Percentiles rank a stretch among this genome's conserved stretches.
Conservation (phyloP, 2,329 filamentous ascomycete genomes). For the Fusarium coicis region DNA sequence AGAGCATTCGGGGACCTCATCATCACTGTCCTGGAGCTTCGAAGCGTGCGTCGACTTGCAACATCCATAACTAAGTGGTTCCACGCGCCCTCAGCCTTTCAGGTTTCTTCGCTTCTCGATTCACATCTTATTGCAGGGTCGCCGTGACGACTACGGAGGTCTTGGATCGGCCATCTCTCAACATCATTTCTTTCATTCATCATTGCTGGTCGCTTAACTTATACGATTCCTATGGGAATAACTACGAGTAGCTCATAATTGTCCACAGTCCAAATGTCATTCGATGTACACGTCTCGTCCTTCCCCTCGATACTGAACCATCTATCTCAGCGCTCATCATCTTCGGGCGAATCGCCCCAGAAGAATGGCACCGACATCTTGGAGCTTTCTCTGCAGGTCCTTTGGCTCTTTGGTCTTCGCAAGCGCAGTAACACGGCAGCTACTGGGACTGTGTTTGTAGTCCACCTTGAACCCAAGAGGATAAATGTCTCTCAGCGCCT, state of each 20-base stretch:
- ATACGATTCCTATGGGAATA: no score
- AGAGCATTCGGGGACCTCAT: neutral
- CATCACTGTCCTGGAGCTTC: neutral
- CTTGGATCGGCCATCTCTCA: neutral
- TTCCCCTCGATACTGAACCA: rapidly evolving
- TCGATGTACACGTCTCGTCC: rapidly evolving
- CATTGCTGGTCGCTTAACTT: neutral
- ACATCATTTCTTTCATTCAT: neutral
- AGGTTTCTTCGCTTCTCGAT: neutral
- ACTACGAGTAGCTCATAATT: neutral
- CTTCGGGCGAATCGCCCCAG: neutral
- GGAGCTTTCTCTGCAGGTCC: neutral
- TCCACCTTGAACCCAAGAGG: neutral
- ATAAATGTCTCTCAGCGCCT: neutral
- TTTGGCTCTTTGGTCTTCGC: neutral
- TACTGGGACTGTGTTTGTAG: neutral
- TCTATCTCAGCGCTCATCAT: neutral
- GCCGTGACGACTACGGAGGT: neutral
- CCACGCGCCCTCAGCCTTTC: no score
- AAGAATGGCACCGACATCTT: neutral
- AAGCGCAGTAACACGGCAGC: neutral
- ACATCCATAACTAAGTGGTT: no score
- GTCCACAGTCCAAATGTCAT: rapidly evolving
- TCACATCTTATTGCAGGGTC: neutral
- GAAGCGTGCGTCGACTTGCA: no score